These are phyloP conservation scores for Encephalitozoon romaleae DNA, from an alignment of 371 early-diverging fungal species.

Conservation along the genomic window DNA sequence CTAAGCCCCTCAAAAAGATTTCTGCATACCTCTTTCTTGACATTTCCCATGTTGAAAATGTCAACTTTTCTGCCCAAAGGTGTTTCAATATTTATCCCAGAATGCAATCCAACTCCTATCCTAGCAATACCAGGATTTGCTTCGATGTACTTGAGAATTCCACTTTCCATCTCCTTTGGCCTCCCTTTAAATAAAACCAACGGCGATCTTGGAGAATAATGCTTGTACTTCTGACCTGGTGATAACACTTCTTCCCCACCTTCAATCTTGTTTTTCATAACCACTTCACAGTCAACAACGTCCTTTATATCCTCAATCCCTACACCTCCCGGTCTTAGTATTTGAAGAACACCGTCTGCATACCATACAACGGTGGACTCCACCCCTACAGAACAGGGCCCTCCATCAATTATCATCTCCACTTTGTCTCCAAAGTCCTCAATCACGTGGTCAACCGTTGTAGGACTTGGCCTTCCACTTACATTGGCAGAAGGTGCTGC, in stretches of 20 bases:
- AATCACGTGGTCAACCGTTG: slow-evolving; percentile 75
- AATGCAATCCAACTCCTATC: slow-evolving; percentile 21
- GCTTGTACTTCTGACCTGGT: slow-evolving; percentile 96
- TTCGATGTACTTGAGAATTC: not conserved
- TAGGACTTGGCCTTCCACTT: slow-evolving; percentile 87
- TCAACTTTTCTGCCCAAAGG: not conserved
- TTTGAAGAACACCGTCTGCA: slow-evolving; percentile 65
- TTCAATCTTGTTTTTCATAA: not conserved
- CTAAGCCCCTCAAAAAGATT: slow-evolving; percentile 72
- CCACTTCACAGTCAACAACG: not conserved
- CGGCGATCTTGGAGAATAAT: slow-evolving; percentile 74
- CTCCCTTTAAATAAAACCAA: slow-evolving; percentile 45
- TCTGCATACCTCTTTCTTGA: slow-evolving; percentile 64
- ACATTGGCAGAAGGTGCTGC: slow-evolving; percentile 98
- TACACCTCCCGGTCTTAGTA: slow-evolving; percentile 92
- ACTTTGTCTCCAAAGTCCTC: slow-evolving; percentile 75
- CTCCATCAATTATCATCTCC: slow-evolving; percentile 79
- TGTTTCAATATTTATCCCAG: not conserved
- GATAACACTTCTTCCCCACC: slow-evolving; percentile 66
- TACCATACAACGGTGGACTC: slow-evolving; percentile 87
- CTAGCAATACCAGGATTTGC: not conserved
- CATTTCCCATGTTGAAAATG: slow-evolving; percentile 49
- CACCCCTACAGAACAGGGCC: slow-evolving; percentile 77
- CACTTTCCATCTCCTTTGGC: not conserved
- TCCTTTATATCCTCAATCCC: slow-evolving; percentile 68